phyloP scores from a whole-genome alignment of 2,329 filamentous ascomycete species.

The Escovopsis sp. region DNA sequence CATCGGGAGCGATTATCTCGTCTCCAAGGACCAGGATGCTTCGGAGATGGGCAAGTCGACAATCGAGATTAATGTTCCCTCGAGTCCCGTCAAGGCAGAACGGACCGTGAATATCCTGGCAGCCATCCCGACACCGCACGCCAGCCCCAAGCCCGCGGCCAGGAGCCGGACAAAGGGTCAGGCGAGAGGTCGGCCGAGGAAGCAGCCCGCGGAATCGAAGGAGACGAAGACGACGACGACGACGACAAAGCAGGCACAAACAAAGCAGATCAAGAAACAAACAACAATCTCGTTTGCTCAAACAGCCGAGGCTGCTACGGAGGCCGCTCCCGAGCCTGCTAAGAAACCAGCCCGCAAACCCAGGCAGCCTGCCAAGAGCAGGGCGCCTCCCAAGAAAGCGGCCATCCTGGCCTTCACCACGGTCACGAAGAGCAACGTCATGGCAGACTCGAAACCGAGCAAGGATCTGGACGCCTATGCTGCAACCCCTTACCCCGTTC shows the following conservation, averaged over 20 bases:
- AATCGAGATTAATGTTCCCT: conserved; percentile 17
- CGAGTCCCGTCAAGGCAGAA: conserved; percentile 15
- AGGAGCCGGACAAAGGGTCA: conserved; percentile 15
- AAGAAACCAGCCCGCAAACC: conserved; percentile 19
- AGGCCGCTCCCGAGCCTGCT: conserved; percentile 8
- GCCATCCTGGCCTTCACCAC: conserved; percentile 30
- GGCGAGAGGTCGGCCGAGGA: too few species aligned
- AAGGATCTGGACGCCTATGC: conserved; percentile 8
- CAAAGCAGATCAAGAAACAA: conserved; percentile 29
- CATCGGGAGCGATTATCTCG: conserved; percentile 35
- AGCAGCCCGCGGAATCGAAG: too few species aligned
- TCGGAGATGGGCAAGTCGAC: conserved; percentile 23
- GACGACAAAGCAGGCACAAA: too few species aligned
- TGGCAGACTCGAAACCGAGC: conserved; percentile 9
- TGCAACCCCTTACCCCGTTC: too few species aligned
- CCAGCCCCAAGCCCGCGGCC: conserved; percentile 35
- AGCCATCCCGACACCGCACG: conserved; percentile 41
- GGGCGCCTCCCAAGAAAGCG: conserved; percentile 23
- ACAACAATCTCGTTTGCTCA: conserved; percentile 32
- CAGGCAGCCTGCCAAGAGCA: conserved; percentile 21
- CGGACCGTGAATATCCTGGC: conserved; percentile 25
- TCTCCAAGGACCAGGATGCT: conserved; percentile 30
- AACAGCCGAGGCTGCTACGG: conserved; percentile 5
- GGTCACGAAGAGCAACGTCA: conserved; percentile 20
- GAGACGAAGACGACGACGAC: too few species aligned